Evolutionary conservation across 2,329 filamentous ascomycete species (phyloP), one percentile per base, ranked within the genome.

Genomic region (Zymoseptoria ardabiliae): DNA sequence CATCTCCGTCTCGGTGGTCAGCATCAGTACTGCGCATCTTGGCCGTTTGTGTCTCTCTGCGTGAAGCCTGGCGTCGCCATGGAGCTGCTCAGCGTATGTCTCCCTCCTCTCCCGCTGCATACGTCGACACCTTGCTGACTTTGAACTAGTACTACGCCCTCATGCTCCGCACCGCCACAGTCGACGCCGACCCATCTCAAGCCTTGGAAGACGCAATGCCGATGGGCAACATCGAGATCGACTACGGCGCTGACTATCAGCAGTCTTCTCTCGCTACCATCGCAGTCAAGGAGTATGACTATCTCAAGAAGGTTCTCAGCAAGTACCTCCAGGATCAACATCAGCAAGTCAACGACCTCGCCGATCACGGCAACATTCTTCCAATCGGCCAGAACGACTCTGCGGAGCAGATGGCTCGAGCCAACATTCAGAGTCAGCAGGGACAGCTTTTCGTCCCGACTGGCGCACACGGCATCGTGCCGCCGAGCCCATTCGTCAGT

Each of bases 1-100:
- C 65, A 64, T 50, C 54, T 71, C 25, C 56, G 58, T 23, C 67
- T 69, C 28, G 69, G 67, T 53, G 69, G 68, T 30, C 30, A 64
- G 20, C 58, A 63, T 54, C 51, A 56, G 21, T 48, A 62, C 53
- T 58, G 58, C 57, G 30, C 19, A 22, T 50, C n/a, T 45, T 73
- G 71, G 72, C 67, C 69, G 8, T 73, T 74, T 63, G 57, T 66
- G 23, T 66, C 65, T 7, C 62, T 73, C 19, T 64, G 59, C 21
- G 64, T 64, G 57, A 58, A 61, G 30, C 62, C 65, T 20, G 63
- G 62, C 3, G 63, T 61, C 17, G 59, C 64, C 7, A 58, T 63
- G 7, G 57, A 69, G 9, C 56, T 72, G 5, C 58, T 74, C 21
- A 19, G 61, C 17, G 67, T 69, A 61, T 30, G 62, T 59, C 19